Percentiles rank a stretch among this genome's conserved stretches.
Conservation (phyloP, 1,284 basidiomycete genomes). For the Pascua sp. region DNA sequence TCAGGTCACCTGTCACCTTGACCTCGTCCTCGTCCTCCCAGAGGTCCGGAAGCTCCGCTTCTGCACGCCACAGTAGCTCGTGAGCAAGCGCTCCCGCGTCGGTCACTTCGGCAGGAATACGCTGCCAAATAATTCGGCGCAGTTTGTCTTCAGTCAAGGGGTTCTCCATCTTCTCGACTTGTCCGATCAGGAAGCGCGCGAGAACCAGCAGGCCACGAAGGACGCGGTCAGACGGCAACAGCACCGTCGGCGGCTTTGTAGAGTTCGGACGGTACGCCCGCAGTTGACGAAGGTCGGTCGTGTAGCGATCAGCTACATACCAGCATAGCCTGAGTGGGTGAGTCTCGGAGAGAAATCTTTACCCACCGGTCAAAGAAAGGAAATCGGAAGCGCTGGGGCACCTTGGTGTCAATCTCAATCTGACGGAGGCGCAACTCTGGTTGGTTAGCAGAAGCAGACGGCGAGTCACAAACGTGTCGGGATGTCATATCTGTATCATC, state of each 20-base stretch:
- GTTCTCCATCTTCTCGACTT: slow-evolving; percentile 64
- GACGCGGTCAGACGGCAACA: slow-evolving; percentile 53
- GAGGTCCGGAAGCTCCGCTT: slow-evolving; percentile 60
- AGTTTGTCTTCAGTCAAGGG: slow-evolving; percentile 54
- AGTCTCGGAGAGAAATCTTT: not conserved
- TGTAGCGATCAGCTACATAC: slow-evolving; percentile 78
- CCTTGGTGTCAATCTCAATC: slow-evolving; percentile 87
- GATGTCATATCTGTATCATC: no score
- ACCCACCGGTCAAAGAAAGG: slow-evolving; percentile 75
- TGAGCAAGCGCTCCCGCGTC: slow-evolving; percentile 71
- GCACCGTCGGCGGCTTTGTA: slow-evolving; percentile 3
- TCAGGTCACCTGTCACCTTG: slow-evolving; percentile 29
- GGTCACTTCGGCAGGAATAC: slow-evolving; percentile 72
- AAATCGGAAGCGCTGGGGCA: slow-evolving; percentile 92
- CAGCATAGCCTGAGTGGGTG: slow-evolving; percentile 67
- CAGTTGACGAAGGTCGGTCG: slow-evolving; percentile 65
- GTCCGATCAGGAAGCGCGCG: slow-evolving; percentile 72
- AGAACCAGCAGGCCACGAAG: slow-evolving; percentile 68
- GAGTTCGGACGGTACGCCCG: slow-evolving; percentile 54
- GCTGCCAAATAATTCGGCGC: slow-evolving; percentile 70
- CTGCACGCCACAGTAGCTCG: slow-evolving; percentile 75
- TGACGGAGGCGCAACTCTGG: slow-evolving; percentile 79
- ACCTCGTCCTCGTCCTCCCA: slow-evolving; percentile 64
- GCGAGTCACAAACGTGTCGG: no score
- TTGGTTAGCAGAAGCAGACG: not conserved